Evolutionary conservation across 177 flowering plant species (phyloP), one percentile per base, ranked within the genome.

Genomic region (Vitis hybrid): DNA sequence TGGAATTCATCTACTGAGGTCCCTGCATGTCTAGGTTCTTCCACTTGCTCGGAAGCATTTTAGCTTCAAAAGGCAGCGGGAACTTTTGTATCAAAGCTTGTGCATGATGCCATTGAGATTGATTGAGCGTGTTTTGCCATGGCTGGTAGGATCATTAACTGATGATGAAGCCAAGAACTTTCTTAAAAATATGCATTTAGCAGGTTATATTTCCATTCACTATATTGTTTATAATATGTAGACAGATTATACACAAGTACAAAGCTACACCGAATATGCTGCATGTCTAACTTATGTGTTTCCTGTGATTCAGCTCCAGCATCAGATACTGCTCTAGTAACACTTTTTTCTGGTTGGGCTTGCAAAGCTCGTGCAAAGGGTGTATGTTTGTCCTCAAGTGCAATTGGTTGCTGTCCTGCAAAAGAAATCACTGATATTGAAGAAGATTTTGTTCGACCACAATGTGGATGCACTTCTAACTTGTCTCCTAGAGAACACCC

Each of bases 331-430:
- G 87, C 87, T 60, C 71, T 84, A 33, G 78, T 82, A 9, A 82
- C 84, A 10, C 82, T 84, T 68, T 82, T 82, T 58, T 62, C 78
- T 71, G 85, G 87, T 11, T 84, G 87, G 87, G 85, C 82, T 63
- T 84, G 87, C 78, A 82, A 80, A 76, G 87, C 82, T 58, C 84
- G 76, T 63, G 64, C 68, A 12, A 76, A 73, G 45, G 81, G 75
- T 62, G 62, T 50, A 26, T 82, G 87, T 62, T 65, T 84, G 74
- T 83, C 85, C 65, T 67, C 82, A 61, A 74, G 76, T 72, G 78
- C 72, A 21, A 68, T 50, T 69, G 80, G 84, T 65, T 80, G 81
- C 72, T 84, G 87, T 55, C 83, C 81, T 69, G 69, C 75, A 56
- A 74, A 76, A 71, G 70, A 55, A 33, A 60, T 82, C 18, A 61